A percentile compares a stretch with the other conserved stretches of the same genome.
Conservation (phyloP, 2,329 filamentous ascomycete species). For the Monosporascus sp. region DNA sequence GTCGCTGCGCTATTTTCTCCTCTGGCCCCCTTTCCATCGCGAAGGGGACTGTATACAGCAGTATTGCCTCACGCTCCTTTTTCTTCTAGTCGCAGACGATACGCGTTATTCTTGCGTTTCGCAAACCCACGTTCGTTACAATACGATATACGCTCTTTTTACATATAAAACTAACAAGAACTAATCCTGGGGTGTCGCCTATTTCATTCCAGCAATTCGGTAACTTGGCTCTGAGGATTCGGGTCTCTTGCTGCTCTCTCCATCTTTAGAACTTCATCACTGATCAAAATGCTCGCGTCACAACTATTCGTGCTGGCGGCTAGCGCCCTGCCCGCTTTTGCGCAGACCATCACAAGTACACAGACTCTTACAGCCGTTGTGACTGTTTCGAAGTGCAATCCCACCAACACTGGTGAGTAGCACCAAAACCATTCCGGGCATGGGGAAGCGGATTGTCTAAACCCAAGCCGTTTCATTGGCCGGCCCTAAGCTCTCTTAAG, state of each 20-base stretch:
- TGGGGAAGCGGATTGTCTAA: background rate
- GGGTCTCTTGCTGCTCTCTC: too few relatives aligned
- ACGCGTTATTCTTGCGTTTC: background rate
- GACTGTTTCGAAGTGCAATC: conserved; percentile 25
- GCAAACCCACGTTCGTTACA: background rate
- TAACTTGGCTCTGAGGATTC: too few relatives aligned
- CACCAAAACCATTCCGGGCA: too few relatives aligned
- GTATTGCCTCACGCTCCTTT: background rate
- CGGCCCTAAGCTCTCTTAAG: background rate
- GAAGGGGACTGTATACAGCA: background rate
- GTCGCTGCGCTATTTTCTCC: background rate
- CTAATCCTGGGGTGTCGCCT: too few relatives aligned
- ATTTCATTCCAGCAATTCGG: too few relatives aligned
- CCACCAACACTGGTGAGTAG: conserved; percentile 19
- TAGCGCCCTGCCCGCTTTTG: conserved; percentile 21
- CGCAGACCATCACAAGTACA: conserved; percentile 25
- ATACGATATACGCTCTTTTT: background rate
- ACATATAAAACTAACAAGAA: background rate
- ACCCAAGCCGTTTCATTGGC: background rate
- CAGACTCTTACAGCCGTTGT: conserved; percentile 23
- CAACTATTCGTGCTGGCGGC: conserved; percentile 22
- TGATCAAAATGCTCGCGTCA: conserved; percentile 23
- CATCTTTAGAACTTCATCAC: conserved; percentile 2
- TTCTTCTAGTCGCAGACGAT: background rate
- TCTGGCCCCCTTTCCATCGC: background rate